Evolutionary conservation across 345 rosid species (phyloP), one percentile per base, ranked within the genome.

Genomic region (Limnanthes douglasii): DNA sequence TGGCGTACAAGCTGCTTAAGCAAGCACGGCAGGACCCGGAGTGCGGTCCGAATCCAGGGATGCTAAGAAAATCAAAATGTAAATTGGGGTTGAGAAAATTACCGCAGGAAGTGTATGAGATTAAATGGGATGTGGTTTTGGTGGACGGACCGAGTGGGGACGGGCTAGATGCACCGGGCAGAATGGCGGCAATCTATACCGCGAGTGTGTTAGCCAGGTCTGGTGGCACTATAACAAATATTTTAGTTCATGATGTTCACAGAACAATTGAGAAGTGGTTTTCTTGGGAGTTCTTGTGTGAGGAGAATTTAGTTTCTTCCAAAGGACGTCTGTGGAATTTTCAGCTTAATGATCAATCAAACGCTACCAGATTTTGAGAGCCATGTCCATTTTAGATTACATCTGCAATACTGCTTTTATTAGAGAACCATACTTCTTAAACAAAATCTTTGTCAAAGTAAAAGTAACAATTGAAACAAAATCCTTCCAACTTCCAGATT

Each of bases 281-380:
- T 61, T 83, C 95, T 10, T 68, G 84, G 95, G 95, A 90, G 21
- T 84, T 90, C 46, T 61, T 84, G 13, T 79, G 84, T 20, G 84
- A 77, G 31, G 86, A 74, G 41, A 84, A 90, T 63, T 53, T 74
- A 51, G 65, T 74, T 56, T 70, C 77, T 36, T 64, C 86, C 2
- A 83, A 72, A 57, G 95, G 94, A 17, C 64, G 53, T 46, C 44
- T 76, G 22, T 83, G 95, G 94, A 62, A 57, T 37, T 83, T 72
- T 45, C 55, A 51, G 62, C 56, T 90, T 48, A 31, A 31, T 2
- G 60, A 52, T 28, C 59, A 59, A 60, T 43, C 73, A 41, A 66
- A 72, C 58, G 48, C 73, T 33, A 49, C 64, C 34, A 54, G 47
- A 19, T 83, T 78, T 48, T 83, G 95, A n/a, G n/a, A n/a, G n/a